Conservation (phyloP, 2,329 filamentous ascomycete genomes). For the Aspergillus aculeatus region DNA sequence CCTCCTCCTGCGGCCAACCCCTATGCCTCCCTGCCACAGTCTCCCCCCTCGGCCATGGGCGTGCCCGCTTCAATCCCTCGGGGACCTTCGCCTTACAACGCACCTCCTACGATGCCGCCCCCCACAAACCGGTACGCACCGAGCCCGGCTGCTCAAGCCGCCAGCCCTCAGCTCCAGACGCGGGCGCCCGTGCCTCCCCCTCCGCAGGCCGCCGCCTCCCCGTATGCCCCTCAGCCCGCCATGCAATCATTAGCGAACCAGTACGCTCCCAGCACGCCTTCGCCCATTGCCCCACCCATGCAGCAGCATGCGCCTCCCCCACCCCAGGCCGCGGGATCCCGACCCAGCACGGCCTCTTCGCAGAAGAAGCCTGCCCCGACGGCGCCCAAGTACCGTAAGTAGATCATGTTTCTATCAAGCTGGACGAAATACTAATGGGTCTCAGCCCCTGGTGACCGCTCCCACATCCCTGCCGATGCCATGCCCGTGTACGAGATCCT, state of each 20-base stretch:
- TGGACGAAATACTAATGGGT: conserved; percentile 14
- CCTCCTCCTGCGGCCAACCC: conserved; percentile 51
- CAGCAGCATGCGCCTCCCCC: conserved; percentile 36
- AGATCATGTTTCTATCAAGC: neutral
- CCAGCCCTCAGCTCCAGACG: conserved; percentile 46
- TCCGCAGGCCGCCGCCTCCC: conserved; percentile 41
- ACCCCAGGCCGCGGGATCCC: conserved; percentile 41
- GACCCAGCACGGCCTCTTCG: conserved; percentile 51
- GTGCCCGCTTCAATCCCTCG: conserved; percentile 59
- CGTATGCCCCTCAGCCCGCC: conserved; percentile 59
- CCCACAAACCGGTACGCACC: conserved; percentile 75
- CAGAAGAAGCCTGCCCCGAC: conserved; percentile 49
- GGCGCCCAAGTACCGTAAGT: conserved; percentile 68
- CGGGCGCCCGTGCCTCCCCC: conserved; percentile 52
- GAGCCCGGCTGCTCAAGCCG: conserved; percentile 57
- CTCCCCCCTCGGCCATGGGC: conserved; percentile 43
- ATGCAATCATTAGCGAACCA: conserved; percentile 41
- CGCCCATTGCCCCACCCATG: conserved; percentile 36
- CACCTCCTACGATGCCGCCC: conserved; percentile 68
- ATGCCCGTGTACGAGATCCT: conserved; percentile 79
- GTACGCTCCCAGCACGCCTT: conserved; percentile 49
- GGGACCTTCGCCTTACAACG: conserved; percentile 82
- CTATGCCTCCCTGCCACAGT: conserved; percentile 41
- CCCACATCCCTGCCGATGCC: conserved; percentile 77
- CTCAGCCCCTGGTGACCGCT: conserved; percentile 71